These are phyloP conservation scores for Draba incana DNA, from an alignment of 345 rosid genomes.

Conservation along the genomic window DNA sequence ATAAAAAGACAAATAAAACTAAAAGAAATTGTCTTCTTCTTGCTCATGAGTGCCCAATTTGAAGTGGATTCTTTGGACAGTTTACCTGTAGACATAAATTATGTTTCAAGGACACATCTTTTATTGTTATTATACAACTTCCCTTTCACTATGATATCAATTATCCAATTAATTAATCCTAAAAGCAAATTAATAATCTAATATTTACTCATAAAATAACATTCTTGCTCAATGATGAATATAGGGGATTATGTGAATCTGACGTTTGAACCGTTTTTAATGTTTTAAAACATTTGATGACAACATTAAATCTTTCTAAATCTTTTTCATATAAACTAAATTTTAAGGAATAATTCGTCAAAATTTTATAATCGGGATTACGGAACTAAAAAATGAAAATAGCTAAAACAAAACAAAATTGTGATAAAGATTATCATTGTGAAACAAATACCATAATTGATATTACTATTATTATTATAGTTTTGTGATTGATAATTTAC, in stretches of 20 bases:
- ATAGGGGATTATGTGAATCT: neutral
- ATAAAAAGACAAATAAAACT: conserved; percentile 29
- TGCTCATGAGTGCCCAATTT: conserved; percentile 40
- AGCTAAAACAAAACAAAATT: too few relatives aligned
- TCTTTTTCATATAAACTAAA: neutral
- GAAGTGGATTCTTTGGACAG: conserved; percentile 31
- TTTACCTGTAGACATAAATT: conserved; percentile 23
- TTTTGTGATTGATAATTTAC: too few relatives aligned
- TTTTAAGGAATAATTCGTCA: neutral
- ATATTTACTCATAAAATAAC: neutral
- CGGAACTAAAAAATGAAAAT: too few relatives aligned
- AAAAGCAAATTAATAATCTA: neutral
- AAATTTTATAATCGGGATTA: too few relatives aligned
- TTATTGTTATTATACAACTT: conserved; percentile 22
- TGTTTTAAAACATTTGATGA: neutral
- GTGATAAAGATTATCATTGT: too few relatives aligned
- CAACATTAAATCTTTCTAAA: conserved; percentile 1
- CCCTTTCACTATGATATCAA: conserved; percentile 19
- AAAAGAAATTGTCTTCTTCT: conserved; percentile 10
- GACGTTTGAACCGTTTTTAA: conserved; percentile 5
- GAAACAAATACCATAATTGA: too few relatives aligned
- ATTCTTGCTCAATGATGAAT: conserved; percentile 3
- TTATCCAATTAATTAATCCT: neutral
- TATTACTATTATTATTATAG: too few relatives aligned
- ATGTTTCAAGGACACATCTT: conserved; percentile 23